Evolutionary conservation across 1,139 yeast genomes (phyloP), one percentile per base, ranked within the genome.

Genomic region (Taiozyma sp.): DNA sequence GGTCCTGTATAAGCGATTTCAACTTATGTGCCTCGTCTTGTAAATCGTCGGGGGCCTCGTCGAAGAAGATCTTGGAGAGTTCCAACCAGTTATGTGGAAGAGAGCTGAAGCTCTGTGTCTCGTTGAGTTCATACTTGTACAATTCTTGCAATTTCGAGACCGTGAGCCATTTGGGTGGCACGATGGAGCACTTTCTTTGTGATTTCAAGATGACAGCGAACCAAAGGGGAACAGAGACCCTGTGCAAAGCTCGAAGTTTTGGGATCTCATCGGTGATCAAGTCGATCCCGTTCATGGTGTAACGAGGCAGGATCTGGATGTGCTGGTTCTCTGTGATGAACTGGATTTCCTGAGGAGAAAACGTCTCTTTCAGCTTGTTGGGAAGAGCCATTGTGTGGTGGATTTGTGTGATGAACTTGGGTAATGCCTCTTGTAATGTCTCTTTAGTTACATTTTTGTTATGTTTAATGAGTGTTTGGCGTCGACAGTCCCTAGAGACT

Each of bases 11-110:
- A 14, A 83, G 67, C 4, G 68, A 62, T 19, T 92, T 79, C 45
- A 95, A 69, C 45, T 90, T 72, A 8, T 90, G 84, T 1, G 68
- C 66, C 4, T 72, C 73, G 53, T 84, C 90, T 22, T 70, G 51
- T 23, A 90, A 71, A 67, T 91, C 97, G 61, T 89, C 96, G 0
- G 85, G 61, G 1, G 96, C 96, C 36, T 69, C 66, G 16, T 65
- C 64, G 36, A 92, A 74, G 49, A 91, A 68, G 24, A 86, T 75
- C 58, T 86, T 87, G 16, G 93, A 80, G 1, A 85, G 65, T 50
- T 92, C 96, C 28, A 92, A 72, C 99, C 99, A 93, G 64, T 84
- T 82, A 81, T 85, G 82, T 0, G 98, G 98, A 44, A 93, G 70
- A 14, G 76, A 73, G 48, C 92, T 80, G 63, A 93, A 93, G 54